phyloP scores from a whole-genome alignment of 306 rosid species.

The Gastrolobium bilobum region DNA sequence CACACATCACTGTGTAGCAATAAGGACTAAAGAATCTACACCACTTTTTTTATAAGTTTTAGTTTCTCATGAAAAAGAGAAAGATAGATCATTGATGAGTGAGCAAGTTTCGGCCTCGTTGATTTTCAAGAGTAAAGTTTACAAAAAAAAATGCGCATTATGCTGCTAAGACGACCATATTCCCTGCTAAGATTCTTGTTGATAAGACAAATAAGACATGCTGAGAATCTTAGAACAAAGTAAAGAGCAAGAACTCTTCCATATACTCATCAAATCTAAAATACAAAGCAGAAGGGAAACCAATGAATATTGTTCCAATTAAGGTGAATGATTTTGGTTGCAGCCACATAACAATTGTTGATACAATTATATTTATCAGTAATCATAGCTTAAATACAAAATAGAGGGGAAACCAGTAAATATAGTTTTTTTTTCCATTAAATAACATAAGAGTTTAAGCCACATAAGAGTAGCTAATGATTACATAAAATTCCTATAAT shows the following conservation, averaged over 20 bases:
- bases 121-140: not conserved
- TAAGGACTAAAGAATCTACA: constrained; percentile 8
- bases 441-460: constrained; percentile 42
- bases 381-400: constrained; percentile 23
- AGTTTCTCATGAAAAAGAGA: not conserved
- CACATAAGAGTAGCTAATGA: too few species aligned
- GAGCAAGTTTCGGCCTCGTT: not conserved
- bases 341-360: constrained; percentile 25
- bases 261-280: not conserved
- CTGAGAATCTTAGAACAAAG: not conserved
- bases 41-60: not conserved
- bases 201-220: not conserved
- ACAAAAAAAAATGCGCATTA: not conserved
- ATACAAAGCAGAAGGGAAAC: too few species aligned
- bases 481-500: constrained; percentile 32
- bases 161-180: constrained; percentile 13
- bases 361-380: constrained; percentile 1
- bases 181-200: not conserved
- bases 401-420: constrained; percentile 4
- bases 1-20: constrained; percentile 12
- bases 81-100: not conserved
- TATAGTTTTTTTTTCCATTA: constrained; percentile 38
- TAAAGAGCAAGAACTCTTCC: not conserved
- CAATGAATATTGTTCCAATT: constrained; percentile 14
- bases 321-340: constrained; percentile 8